Conservation (phyloP, 495 filamentous ascomycete genomes). For the Neurospora intermedia region DNA sequence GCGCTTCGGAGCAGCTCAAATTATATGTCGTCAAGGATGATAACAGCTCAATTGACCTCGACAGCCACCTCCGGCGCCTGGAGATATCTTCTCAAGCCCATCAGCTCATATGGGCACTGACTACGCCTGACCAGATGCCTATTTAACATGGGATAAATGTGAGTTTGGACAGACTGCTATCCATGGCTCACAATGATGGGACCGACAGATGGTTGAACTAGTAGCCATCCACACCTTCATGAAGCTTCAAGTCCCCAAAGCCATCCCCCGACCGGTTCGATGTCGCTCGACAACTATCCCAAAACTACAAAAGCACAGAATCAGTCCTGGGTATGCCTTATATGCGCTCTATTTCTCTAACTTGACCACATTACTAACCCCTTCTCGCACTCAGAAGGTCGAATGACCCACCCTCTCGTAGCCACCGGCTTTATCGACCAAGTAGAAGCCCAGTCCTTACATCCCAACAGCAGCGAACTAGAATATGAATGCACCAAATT, state of each 20-base stretch:
- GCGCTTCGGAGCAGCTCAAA: neutral
- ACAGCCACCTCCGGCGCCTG: constrained; percentile 7
- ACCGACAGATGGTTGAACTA: constrained; percentile 12
- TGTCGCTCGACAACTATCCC: constrained; percentile 9
- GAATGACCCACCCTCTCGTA: constrained; percentile 13
- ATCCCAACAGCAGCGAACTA: neutral
- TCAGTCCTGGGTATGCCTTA: constrained; percentile 9
- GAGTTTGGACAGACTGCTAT: no score
- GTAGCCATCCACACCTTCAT: constrained; percentile 15
- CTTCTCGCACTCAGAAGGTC: neutral
- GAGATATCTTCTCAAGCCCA: constrained; percentile 8
- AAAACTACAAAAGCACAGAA: constrained; percentile 11
- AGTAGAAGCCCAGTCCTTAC: neutral
- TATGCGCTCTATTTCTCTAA: neutral
- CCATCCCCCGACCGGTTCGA: constrained; percentile 9
- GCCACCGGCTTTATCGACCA: constrained; percentile 17
- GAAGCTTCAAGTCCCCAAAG: constrained; percentile 10
- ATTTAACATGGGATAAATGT: constrained; percentile 16
- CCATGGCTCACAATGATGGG: no score
- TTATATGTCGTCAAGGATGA: constrained; percentile 6
- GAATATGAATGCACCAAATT: constrained; percentile 12
- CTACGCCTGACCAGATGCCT: constrained; percentile 8
- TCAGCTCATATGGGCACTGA: constrained; percentile 6
- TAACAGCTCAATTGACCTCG: constrained; percentile 4
- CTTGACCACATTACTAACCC: neutral